Evolutionary conservation across 306 rosid genomes (phyloP), one percentile per base, ranked within the genome.

Genomic region (Vigna radiata): DNA sequence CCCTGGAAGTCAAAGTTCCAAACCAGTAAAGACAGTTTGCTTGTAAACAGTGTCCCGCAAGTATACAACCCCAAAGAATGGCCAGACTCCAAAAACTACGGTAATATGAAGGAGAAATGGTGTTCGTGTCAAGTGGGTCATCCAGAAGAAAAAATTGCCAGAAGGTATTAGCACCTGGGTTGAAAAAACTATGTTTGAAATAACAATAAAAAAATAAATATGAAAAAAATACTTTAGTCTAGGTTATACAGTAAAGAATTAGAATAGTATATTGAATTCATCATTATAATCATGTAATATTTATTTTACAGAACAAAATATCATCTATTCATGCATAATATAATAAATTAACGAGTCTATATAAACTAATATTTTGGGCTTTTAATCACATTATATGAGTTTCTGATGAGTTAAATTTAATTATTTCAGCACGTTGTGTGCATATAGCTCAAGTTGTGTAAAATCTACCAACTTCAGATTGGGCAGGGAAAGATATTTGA

Each of bases 91-190:
- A 61, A 68, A 76, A 36, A 16, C 52, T 74, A 41, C 11, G 15
- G 61, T 44, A 18, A 50, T 11, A 50, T 11, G 68, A 55, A 60
- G 48, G 18, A 76, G 16, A 47, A 48, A 61, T 68, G 68, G 56
- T 33, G 53, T 69, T 68, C 41, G 8, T 36, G 41, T 36, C 41
- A 36, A 36, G 55, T 9, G 39, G 12, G 59, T 58, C 80, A 68
- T 68, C 53, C 49, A 48, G 44, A 29, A 63, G 56, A 2, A 19
- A 59, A 68, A 79, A 41, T 66, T 36, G 76, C 62, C 56, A 60
- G 73, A 73, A 14, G 33, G 14, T 39, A 78, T 80, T 76, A 46
- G 67, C 82, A 74, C 68, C 87, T 68, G 79, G 29, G 19, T 29
- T 46, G 67, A 67, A 76, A 61, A 29, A 74, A 83, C 61, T 36